These are phyloP conservation scores for Talaromyces sp. DNA, from an alignment of 2,329 filamentous ascomycete genomes.

Conservation along the genomic window DNA sequence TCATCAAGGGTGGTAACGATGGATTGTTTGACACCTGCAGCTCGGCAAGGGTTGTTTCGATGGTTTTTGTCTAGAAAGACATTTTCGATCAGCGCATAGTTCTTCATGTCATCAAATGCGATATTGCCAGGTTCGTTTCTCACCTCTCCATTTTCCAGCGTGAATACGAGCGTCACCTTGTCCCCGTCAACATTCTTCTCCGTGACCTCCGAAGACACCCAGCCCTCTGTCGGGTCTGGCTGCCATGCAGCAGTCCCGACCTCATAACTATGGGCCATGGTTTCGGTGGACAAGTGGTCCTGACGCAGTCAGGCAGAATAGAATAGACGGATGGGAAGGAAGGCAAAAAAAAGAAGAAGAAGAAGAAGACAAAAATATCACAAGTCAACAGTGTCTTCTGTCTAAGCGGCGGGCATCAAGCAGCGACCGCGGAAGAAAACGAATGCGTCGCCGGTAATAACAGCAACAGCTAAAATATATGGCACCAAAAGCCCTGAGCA, in stretches of 20 bases:
- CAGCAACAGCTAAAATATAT: neutral
- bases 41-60: slow-evolving; percentile 71
- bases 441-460: slow-evolving; percentile 7
- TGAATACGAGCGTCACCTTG: slow-evolving; percentile 82
- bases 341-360: slow-evolving; percentile 9
- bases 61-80: slow-evolving; percentile 61
- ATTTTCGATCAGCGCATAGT: slow-evolving; percentile 14
- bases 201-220: slow-evolving; percentile 91
- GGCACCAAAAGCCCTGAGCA: slow-evolving; percentile 9
- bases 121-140: neutral
- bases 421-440: slow-evolving; percentile 14
- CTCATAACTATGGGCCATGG: slow-evolving; percentile 91
- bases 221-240: slow-evolving; percentile 91
- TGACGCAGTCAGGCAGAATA: neutral
- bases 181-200: slow-evolving; percentile 78
- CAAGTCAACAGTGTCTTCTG: neutral
- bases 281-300: neutral
- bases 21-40: slow-evolving; percentile 72
- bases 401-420: slow-evolving; percentile 22
- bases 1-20: slow-evolving; percentile 88
- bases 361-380: slow-evolving; percentile 6
- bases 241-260: slow-evolving; percentile 97
- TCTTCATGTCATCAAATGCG: neutral
- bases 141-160: slow-evolving; percentile 91
- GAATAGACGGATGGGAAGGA: neutral